Evolutionary conservation across 176 grass and related monocot species (phyloP).

Genomic region (Eremochloa ophiuroides): DNA sequence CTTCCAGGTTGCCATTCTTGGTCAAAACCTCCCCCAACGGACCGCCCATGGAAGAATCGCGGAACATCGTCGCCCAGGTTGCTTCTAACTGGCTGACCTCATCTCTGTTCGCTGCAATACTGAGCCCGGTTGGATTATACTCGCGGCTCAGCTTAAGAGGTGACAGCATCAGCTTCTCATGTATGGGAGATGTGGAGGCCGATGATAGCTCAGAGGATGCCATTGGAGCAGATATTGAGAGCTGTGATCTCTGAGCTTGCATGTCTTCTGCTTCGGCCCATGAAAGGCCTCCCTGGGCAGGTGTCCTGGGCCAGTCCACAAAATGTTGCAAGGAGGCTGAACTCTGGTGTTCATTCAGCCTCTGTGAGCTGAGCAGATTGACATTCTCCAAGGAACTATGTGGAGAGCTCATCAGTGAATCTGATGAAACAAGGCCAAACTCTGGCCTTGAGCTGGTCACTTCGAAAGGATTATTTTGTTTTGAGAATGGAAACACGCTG

Average conservation of each 20-base stretch:
- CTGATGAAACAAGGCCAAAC: slow-evolving; percentile 48
- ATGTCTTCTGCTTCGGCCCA: slow-evolving; percentile 75
- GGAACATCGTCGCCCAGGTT: slow-evolving; percentile 61
- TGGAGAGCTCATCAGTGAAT: slow-evolving; percentile 51
- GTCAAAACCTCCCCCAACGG: slow-evolving; percentile 79
- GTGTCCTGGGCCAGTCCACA: slow-evolving; percentile 65
- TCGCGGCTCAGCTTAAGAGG: slow-evolving; percentile 62
- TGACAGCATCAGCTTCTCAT: slow-evolving; percentile 58
- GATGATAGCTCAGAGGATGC: slow-evolving; percentile 72
- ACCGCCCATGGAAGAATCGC: slow-evolving; percentile 60
- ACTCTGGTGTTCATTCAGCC: slow-evolving; percentile 52
- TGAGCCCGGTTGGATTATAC: slow-evolving; percentile 33
- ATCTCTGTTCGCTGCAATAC: slow-evolving; percentile 14
- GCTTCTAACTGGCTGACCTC: slow-evolving; percentile 29
- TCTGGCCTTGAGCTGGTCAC: slow-evolving; percentile 38
- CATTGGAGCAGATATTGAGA: slow-evolving; percentile 70
- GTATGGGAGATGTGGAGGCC: slow-evolving; percentile 64
- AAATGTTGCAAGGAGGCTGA: slow-evolving; percentile 67
- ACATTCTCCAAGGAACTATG: slow-evolving; percentile 54
- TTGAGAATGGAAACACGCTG: slow-evolving; percentile 51
- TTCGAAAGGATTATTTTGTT: slow-evolving; percentile 71
- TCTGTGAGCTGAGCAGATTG: slow-evolving; percentile 34
- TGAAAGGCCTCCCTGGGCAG: slow-evolving; percentile 46
- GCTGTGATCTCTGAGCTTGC: slow-evolving; percentile 70
- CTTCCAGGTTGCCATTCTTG: slow-evolving; percentile 34